phyloP scores from a whole-genome alignment of 1,139 yeast genomes.

The Candida sp. region DNA sequence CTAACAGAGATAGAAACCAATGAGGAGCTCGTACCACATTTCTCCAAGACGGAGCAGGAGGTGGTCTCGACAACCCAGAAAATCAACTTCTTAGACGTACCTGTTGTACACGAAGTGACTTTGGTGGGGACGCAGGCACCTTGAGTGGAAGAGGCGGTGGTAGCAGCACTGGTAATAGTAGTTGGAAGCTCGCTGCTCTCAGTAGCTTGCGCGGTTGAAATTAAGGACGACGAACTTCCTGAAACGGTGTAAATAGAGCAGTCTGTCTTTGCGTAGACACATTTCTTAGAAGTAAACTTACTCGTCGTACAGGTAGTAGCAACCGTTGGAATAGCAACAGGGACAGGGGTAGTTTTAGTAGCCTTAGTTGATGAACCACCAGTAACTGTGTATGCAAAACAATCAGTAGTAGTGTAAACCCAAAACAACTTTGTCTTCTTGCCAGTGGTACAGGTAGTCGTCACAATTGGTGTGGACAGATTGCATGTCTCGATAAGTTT shows the following conservation, averaged over 20 bases:
- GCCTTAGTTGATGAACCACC: not conserved
- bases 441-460: not conserved
- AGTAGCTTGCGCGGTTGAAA: not conserved
- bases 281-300: not conserved
- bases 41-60: too few species aligned
- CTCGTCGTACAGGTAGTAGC: not conserved
- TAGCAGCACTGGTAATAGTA: not conserved
- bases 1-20: too few species aligned
- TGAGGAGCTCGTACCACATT: too few species aligned
- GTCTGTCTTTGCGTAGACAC: not conserved
- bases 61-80: too few species aligned
- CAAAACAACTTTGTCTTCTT: not conserved
- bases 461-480: not conserved
- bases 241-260: constrained; percentile 1
- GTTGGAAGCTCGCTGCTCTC: too few species aligned
- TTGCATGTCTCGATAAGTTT: too few species aligned
- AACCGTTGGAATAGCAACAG: constrained; percentile 16
- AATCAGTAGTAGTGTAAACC: not conserved
- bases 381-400: not conserved
- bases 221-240: not conserved
- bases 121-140: not conserved
- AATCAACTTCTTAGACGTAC: too few species aligned
- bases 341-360: constrained; percentile 9
- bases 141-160: not conserved
- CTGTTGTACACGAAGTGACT: too few species aligned